These are phyloP conservation scores for Backusella circina DNA, from an alignment of 192 early-diverging fungal genomes.

Conservation along the genomic window DNA sequence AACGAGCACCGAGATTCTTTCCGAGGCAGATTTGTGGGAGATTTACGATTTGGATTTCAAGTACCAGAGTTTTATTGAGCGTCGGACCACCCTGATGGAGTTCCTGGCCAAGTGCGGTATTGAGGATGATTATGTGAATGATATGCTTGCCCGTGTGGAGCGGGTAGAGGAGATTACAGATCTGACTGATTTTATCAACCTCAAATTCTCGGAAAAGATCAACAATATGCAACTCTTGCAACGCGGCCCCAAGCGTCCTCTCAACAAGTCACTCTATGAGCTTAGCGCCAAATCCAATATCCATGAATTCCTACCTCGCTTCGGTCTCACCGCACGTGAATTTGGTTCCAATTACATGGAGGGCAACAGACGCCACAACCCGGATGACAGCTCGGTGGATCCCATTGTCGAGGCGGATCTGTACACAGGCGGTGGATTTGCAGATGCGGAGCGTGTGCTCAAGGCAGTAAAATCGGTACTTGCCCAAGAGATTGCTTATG, in stretches of 20 bases:
- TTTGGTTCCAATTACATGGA: conserved; percentile 58
- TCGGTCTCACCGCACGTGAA: conserved; percentile 55
- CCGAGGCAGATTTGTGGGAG: conserved; percentile 77
- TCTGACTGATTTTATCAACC: conserved; percentile 60
- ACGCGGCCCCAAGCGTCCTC: conserved; percentile 35
- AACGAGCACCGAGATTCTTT: conserved; percentile 53
- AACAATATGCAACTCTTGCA: conserved; percentile 24
- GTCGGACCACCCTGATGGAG: conserved; percentile 50
- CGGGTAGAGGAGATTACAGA: conserved; percentile 64
- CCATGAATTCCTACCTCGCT: conserved; percentile 18
- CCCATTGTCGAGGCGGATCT: conserved; percentile 54
- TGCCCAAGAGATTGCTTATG: conserved; percentile 70
- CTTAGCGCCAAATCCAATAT: conserved; percentile 17
- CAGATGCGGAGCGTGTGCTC: conserved; percentile 47
- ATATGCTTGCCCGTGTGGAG: conserved; percentile 44
- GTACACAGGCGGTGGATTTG: conserved; percentile 47
- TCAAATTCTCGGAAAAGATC: conserved; percentile 46
- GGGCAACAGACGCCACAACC: conserved; percentile 53
- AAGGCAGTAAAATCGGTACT: conserved; percentile 69
- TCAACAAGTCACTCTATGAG: conserved; percentile 34
- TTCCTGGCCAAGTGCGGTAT: conserved; percentile 45
- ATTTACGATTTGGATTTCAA: conserved; percentile 83
- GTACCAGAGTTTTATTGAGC: conserved; percentile 67
- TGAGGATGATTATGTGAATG: conserved; percentile 45
- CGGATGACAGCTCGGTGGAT: conserved; percentile 50